These are phyloP conservation scores for Cyclocybe cylindracea DNA, from an alignment of 768 basidiomycete species.

Conservation along the genomic window DNA sequence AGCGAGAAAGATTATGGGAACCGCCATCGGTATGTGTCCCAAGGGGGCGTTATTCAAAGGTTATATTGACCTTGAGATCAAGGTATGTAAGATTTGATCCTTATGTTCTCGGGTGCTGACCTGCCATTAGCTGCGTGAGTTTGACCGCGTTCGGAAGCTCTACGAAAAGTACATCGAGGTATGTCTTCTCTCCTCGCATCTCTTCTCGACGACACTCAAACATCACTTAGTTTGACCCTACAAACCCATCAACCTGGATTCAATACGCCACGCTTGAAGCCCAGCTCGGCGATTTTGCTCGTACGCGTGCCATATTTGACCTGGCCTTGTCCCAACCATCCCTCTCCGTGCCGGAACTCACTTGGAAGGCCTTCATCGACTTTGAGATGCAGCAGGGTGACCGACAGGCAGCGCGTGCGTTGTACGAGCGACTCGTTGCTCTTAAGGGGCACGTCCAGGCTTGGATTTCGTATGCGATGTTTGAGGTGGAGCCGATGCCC, in stretches of 20 bases:
- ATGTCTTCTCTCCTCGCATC: slow-evolving; percentile 17
- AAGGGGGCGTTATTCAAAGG: slow-evolving; percentile 94
- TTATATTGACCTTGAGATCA: slow-evolving; percentile 90
- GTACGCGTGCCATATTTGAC: slow-evolving; percentile 92
- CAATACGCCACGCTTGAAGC: slow-evolving; percentile 90
- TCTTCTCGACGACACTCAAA: background rate
- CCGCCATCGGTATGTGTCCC: slow-evolving; percentile 90
- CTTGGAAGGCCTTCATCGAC: slow-evolving; percentile 95
- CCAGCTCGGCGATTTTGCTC: slow-evolving; percentile 79
- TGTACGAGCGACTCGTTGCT: slow-evolving; percentile 84
- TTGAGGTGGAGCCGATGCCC: slow-evolving; percentile 79
- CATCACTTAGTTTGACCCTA: slow-evolving; percentile 69
- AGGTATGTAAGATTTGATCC: slow-evolving; percentile 45
- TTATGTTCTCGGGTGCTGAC: background rate
- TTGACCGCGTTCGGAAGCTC: slow-evolving; percentile 84
- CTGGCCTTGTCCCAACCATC: slow-evolving; percentile 82
- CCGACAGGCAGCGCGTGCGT: slow-evolving; percentile 71
- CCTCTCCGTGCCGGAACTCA: slow-evolving; percentile 92
- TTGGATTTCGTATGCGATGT: slow-evolving; percentile 92
- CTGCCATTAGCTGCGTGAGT: slow-evolving; percentile 73
- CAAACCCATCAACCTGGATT: slow-evolving; percentile 93
- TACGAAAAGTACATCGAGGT: slow-evolving; percentile 97
- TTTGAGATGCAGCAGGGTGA: slow-evolving; percentile 94
- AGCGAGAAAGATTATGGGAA: slow-evolving; percentile 88
- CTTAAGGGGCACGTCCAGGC: slow-evolving; percentile 93